Evolutionary conservation across 352 stramenopile species (phyloP).

Genomic region (Pythium rhizo-oryzae): DNA sequence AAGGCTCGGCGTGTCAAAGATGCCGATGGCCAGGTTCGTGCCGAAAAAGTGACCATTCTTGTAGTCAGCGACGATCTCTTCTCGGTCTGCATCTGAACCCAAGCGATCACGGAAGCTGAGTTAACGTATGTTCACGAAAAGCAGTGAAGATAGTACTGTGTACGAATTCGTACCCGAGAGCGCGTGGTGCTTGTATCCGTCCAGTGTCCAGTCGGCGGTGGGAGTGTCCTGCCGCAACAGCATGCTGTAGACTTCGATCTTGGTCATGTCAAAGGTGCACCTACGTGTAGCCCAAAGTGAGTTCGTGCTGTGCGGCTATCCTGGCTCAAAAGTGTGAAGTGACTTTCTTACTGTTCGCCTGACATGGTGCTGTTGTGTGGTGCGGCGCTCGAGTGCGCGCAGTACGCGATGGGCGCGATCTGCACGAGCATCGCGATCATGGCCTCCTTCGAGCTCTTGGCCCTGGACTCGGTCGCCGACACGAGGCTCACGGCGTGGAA

Average conservation of each 20-base stretch:
- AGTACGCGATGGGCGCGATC: slow-evolving; percentile 47
- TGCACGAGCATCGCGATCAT: slow-evolving; percentile 62
- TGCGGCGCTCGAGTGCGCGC: slow-evolving; percentile 14
- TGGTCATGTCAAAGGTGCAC: slow-evolving; percentile 64
- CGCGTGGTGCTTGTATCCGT: slow-evolving; percentile 61
- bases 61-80: slow-evolving; percentile 61
- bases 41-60: slow-evolving; percentile 60
- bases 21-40: slow-evolving; percentile 62
- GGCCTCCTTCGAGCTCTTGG: slow-evolving; percentile 37
- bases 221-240: slow-evolving; percentile 44
- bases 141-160: too few species aligned
- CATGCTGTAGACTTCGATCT: slow-evolving; percentile 69
- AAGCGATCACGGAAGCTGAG: background rate
- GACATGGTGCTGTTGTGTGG: background rate
- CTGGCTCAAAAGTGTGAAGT: too few species aligned
- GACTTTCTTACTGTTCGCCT: slow-evolving; percentile 1
- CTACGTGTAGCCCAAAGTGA: slow-evolving; percentile 19
- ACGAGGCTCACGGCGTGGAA: slow-evolving; percentile 63
- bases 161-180: slow-evolving; percentile 36
- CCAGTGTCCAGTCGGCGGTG: slow-evolving; percentile 38
- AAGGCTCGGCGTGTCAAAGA: slow-evolving; percentile 52
- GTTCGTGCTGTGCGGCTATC: too few species aligned
- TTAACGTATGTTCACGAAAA: too few species aligned
- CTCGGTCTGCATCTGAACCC: slow-evolving; percentile 46
- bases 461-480: slow-evolving; percentile 60